Evolutionary conservation across 1,139 yeast species (phyloP), one percentile per base, ranked within the genome.

Genomic region (Yamadazyma triangularis): DNA sequence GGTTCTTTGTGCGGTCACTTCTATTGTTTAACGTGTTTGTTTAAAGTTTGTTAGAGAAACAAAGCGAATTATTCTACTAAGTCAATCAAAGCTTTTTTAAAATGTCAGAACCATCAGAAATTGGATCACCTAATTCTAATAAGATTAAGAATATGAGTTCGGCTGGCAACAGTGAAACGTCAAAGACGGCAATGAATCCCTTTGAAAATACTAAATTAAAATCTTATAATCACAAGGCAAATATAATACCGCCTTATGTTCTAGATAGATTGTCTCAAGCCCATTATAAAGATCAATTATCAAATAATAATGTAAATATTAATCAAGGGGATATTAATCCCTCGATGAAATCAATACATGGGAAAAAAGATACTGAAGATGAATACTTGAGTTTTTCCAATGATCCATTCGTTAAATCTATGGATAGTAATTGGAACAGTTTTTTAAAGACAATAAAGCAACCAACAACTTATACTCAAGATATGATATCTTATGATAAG

Each of bases 161-260:
- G 8, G 9, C 20, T 24, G 26, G 14, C 14, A 12, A 24, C 14
- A 29, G 32, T 22, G 33, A 15, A 8, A 12, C 13, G 10, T 15
- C 23, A 24, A 28, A 11, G 10, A 26, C 28, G 29, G 40, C 41
- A 8, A 28, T 24, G 8, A 41, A 58, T 30, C 58, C 64, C 8
- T 56, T 60, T 38, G 55, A 47, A 16, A 39, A 56, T 25, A 33
- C 64, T 8, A 48, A 48, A 21, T 45, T 62, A 16, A 53, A 49
- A 24, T 44, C 60, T 9, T 69, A 69, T 45, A 52, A 55, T 32
- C 70, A 65, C 35, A 49, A 49, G 31, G 60, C 73, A 13, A 63
- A 60, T 32, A 55, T 60, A 26, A 57, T 64, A 4, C 86, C 86
- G 0, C 75, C 79, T 0, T 79, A 73, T 50, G 84, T 76, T 0